These are phyloP conservation scores for Ophiostoma quercus DNA, from an alignment of 2,329 filamentous ascomycete species.

Conservation along the genomic window DNA sequence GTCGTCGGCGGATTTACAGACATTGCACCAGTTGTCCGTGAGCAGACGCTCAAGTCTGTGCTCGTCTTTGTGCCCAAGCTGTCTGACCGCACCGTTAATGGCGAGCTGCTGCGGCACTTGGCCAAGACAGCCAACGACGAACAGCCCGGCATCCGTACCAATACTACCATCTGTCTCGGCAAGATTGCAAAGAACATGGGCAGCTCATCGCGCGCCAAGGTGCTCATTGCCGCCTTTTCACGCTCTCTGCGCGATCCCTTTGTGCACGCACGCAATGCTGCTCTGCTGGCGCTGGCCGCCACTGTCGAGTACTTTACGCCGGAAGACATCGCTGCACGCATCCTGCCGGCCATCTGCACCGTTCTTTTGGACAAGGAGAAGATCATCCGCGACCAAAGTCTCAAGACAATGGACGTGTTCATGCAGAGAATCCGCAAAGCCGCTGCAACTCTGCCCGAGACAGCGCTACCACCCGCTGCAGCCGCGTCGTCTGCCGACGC, in stretches of 20 bases:
- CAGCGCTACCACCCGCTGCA: conserved; percentile 65
- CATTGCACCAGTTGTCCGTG: conserved; percentile 80
- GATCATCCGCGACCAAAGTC: conserved; percentile 83
- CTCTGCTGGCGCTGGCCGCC: conserved; percentile 76
- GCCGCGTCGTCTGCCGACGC: conserved; percentile 39
- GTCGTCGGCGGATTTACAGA: conserved; percentile 97
- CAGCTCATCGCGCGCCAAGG: conserved; percentile 72
- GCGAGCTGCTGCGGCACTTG: conserved; percentile 81
- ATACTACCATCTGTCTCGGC: conserved; percentile 94
- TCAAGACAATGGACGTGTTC: conserved; percentile 83
- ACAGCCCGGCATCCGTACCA: conserved; percentile 93
- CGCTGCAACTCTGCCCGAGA: conserved; percentile 72
- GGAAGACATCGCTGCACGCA: conserved; percentile 78
- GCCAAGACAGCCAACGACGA: conserved; percentile 97
- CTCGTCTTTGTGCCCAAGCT: conserved; percentile 82
- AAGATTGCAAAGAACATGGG: conserved; percentile 92
- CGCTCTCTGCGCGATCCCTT: conserved; percentile 89
- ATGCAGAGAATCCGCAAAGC: conserved; percentile 77
- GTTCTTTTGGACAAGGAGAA: conserved; percentile 92
- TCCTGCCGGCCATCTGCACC: conserved; percentile 79
- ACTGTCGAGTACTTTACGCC: conserved; percentile 83
- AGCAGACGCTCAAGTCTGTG: conserved; percentile 94
- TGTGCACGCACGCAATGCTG: conserved; percentile 85
- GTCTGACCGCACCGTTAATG: conserved; percentile 87
- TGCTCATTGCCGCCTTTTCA: conserved; percentile 86